Percentiles rank a stretch among this genome's conserved stretches.
These are phyloP conservation scores for Scutellaria galericulata DNA, from an alignment of 257 asterid genomes.

Conservation along the genomic window DNA sequence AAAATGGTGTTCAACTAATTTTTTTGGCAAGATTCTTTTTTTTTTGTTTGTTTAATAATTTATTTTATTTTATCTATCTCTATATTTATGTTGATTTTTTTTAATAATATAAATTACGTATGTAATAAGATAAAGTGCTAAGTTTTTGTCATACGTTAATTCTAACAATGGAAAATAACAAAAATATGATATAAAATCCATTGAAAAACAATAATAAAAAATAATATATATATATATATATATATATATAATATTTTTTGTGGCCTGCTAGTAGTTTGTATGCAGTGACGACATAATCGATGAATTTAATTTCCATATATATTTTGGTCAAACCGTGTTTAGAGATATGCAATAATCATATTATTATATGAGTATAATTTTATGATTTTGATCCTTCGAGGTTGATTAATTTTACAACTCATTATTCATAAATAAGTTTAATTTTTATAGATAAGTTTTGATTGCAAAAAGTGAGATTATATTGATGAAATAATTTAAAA, in stretches of 20 bases:
- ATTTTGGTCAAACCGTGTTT: slow-evolving; percentile 39
- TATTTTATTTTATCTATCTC: no score
- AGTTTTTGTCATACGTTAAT: no score
- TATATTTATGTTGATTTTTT: no score
- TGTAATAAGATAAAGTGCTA: no score
- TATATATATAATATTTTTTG: neutral
- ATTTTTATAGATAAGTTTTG: no score
- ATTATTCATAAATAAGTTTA: no score
- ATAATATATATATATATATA: neutral
- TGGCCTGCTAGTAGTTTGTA: slow-evolving; percentile 6
- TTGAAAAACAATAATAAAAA: neutral
- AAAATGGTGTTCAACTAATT: neutral
- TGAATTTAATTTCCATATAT: neutral
- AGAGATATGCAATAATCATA: neutral
- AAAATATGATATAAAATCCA: neutral
- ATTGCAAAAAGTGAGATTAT: no score
- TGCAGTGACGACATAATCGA: slow-evolving; percentile 33
- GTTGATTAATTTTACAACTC: no score
- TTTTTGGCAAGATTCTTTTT: no score
- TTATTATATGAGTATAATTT: neutral
- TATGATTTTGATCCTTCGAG: neutral
- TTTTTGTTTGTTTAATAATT: no score
- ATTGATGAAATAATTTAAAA: no score
- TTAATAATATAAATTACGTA: no score
- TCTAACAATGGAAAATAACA: neutral